Base-by-base conservation (phyloP, 768 basidiomycete species). In the Termitomyces heimii region DNA sequence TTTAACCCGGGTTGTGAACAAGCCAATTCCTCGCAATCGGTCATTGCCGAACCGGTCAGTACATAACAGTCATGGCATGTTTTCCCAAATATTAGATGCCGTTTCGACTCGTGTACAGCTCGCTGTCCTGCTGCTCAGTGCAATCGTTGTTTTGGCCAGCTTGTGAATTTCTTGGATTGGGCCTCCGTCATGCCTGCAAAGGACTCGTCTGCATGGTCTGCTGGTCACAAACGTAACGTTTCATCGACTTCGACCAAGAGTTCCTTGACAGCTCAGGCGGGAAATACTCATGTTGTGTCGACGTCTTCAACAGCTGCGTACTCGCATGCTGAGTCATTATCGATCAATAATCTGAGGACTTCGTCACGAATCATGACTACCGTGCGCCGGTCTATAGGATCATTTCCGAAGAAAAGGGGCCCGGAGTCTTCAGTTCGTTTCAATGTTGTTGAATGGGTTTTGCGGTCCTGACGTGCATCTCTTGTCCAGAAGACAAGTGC, bases 361-460 rank as follows among this genome's bases (percentile, higher is more conserved):
- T 63, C 68, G 18, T 64, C 65, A 55, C 60, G 66, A 52, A 62
- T 69, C 13, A 64, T 69, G 54, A 63, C 62, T 52, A 61, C 64
- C 22, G 61, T 69, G 26, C 62, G 60, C 34, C 59, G 57, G 29
- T 64, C 68, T 1, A 61, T 69, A 32, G 61, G 57, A 8, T 62
- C 61, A 8, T 51, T 62, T 29, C 61, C 66, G 28, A 64, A 69
- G 62, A 66, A 63, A 56, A 61, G 59, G 46, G 59, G 55, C 37
- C 20, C 56, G 48, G 64, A 68, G 18, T 48, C 55, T 26, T 49
- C 54, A 24, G 67, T 66, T 31, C 57, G 63, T 58, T 24, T 40
- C 13, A 18, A 26, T 5, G 29, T n/a, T 26, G 4, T 16, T 55
- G 6, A 1, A 16, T 37, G 9, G 18, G n/a, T 26, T 20, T n/a